Conservation (phyloP, 345 rosid genomes). For the Rubroshorea leprosula region DNA sequence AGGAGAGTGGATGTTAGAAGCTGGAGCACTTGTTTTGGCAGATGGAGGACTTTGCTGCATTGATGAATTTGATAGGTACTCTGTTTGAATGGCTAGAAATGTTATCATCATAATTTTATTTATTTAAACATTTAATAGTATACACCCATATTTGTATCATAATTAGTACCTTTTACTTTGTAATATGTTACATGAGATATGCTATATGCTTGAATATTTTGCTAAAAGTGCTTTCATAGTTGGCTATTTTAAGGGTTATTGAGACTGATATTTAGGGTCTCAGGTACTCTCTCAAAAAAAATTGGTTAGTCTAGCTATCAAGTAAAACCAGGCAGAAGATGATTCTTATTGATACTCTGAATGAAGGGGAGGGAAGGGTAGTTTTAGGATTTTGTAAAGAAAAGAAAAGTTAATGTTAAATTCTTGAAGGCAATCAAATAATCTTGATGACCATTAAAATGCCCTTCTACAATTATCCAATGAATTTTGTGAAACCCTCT, state of each 20-base stretch:
- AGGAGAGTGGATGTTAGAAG: constrained; percentile 99
- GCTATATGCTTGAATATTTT: background rate
- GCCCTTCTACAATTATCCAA: too few relatives aligned
- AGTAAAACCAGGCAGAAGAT: too few relatives aligned
- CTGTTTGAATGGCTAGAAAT: constrained; percentile 7
- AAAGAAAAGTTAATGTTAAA: too few relatives aligned
- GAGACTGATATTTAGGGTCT: background rate
- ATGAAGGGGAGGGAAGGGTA: too few relatives aligned
- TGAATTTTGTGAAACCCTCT: too few relatives aligned
- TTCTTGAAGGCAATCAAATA: too few relatives aligned
- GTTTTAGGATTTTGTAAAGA: too few relatives aligned
- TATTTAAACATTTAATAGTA: background rate
- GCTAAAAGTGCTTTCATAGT: background rate
- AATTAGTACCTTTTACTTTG: background rate
- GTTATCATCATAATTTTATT: background rate
- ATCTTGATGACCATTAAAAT: too few relatives aligned
- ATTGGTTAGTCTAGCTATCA: background rate
- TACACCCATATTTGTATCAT: background rate
- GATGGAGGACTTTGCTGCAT: constrained; percentile 99
- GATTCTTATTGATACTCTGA: too few relatives aligned
- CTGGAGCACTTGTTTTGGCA: constrained; percentile 97
- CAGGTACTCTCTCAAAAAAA: background rate
- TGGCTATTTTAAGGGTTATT: background rate
- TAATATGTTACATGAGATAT: background rate
- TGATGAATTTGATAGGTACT: constrained; percentile 93